A percentile compares a stretch with the other conserved stretches of the same genome.
Conservation (phyloP, 306 rosid species). For the Argentina anserina region DNA sequence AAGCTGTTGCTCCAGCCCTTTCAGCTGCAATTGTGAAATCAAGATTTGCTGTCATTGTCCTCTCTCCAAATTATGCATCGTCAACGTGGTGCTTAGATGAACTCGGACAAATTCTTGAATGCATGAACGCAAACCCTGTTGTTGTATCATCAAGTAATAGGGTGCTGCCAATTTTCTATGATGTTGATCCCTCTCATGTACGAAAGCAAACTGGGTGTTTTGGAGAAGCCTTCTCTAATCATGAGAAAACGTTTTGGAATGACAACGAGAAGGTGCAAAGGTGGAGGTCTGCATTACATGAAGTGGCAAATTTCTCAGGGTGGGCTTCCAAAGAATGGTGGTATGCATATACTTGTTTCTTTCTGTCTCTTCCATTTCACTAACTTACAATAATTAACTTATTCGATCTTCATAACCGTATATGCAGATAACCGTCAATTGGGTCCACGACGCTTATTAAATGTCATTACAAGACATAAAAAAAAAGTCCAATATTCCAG, state of each 20-base stretch:
- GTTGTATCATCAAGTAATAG: too few relatives aligned
- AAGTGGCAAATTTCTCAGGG: not conserved
- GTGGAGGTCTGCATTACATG: not conserved
- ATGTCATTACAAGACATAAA: too few relatives aligned
- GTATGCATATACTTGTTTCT: not conserved
- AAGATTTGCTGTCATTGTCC: not conserved
- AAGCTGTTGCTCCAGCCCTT: not conserved
- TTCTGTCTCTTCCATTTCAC: too few relatives aligned
- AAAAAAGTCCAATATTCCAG: too few relatives aligned
- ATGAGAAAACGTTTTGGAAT: not conserved
- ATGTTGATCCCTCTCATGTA: too few relatives aligned
- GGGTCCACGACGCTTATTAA: too few relatives aligned
- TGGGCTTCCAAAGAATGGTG: not conserved
- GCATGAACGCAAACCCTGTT: not conserved
- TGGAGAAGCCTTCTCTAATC: not conserved
- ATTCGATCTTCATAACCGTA: too few relatives aligned
- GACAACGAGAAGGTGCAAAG: not conserved
- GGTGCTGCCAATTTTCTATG: not conserved
- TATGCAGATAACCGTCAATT: not conserved
- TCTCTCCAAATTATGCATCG: conserved; percentile 2
- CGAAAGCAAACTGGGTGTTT: not conserved
- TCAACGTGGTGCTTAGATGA: conserved; percentile 23
- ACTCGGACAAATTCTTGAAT: not conserved
- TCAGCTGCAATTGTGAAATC: not conserved
- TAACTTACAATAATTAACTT: too few relatives aligned